Base-by-base conservation (phyloP, 306 rosid species). In the Rosa lucieae region DNA sequence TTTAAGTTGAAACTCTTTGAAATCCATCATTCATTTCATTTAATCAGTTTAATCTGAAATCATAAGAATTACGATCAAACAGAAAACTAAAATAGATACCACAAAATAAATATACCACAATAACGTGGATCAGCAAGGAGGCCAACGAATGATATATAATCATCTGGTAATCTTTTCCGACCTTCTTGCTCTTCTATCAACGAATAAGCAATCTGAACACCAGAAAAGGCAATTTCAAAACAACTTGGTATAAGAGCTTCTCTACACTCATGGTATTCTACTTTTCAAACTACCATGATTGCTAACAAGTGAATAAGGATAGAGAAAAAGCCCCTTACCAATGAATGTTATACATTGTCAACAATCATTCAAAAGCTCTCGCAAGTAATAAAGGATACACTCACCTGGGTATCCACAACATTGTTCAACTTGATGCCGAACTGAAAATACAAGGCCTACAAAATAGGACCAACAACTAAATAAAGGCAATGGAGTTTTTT, bases 151-250 rank as follows among this genome's bases (percentile, higher is more conserved):
- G 99, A 96, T 84, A 96, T 96, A 79, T 89, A 90, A 81, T 88
- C 93, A 83, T 88, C 89, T 55, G 84, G 81, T 48, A 62, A 76
- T 82, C 85, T 88, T 80, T 79, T 83, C 52, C 84, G 88, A 49
- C 98, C 99, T 87, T 93, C 99, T 89, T 96, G 99, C 85, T 89
- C 99, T 90, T 93, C 97, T 82, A 96, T 79, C 82, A 96, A 80
- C 8, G 98, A 72, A 82, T 89, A 93, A 51, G 99, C 99, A 86
- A 96, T 96, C 99, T 96, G 86, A 78, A 77, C 26, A 58, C 82
- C 75, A 79, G 75, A 75, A 73, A 74, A 62, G 67, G 80, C 49
- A 47, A 58, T 43, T 52, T 68, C 66, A 79, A 69, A 47, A 43
- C n/a, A 62, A 62, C 66, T 81, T 70, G 75, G 53, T 26, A 68